Percentiles rank a stretch among this genome's conserved stretches.
phyloP scores from a whole-genome alignment of 23 red algal genomes.

The Gracilariopsis chorda region DNA sequence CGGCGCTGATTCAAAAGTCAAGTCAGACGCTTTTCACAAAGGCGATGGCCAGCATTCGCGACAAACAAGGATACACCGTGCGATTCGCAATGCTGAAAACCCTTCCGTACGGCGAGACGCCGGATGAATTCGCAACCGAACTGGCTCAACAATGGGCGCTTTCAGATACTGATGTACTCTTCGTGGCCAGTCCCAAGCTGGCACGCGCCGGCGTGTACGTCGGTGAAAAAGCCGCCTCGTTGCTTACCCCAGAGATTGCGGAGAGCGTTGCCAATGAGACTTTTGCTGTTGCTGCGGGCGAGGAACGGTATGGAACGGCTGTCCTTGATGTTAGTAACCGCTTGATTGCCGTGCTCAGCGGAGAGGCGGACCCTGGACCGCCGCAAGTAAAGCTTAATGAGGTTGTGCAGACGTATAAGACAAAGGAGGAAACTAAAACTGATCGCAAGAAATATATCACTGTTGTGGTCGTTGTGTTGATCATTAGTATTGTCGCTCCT shows the following conservation, averaged over 20 bases:
- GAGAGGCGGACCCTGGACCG: conserved; percentile 59
- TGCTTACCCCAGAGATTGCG: conserved; percentile 14
- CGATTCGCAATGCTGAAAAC: conserved; percentile 23
- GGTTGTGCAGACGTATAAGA: conserved; percentile 48
- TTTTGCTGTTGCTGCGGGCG: conserved; percentile 36
- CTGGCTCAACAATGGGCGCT: conserved; percentile 1
- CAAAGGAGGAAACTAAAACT: conserved; percentile 62
- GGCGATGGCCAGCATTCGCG: neutral
- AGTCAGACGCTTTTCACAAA: neutral
- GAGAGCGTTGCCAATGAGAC: conserved; percentile 67
- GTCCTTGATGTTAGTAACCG: conserved; percentile 68
- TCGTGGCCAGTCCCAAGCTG: conserved; percentile 56
- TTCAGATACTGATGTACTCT: conserved; percentile 16
- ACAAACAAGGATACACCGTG: neutral
- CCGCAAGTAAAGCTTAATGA: conserved; percentile 29
- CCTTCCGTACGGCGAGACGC: conserved; percentile 37
- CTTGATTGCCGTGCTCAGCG: conserved; percentile 45
- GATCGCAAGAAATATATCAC: conserved; percentile 54
- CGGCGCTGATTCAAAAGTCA: neutral
- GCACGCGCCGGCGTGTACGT: conserved; percentile 58
- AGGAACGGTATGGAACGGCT: conserved; percentile 50
- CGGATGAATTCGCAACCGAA: conserved; percentile 44
- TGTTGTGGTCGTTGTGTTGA: conserved; percentile 56
- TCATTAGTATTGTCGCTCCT: conserved; percentile 71
- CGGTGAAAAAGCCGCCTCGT: neutral